Evolutionary conservation across 129 eudicot species (phyloP).

Genomic region (Pittosporum tobira): DNA sequence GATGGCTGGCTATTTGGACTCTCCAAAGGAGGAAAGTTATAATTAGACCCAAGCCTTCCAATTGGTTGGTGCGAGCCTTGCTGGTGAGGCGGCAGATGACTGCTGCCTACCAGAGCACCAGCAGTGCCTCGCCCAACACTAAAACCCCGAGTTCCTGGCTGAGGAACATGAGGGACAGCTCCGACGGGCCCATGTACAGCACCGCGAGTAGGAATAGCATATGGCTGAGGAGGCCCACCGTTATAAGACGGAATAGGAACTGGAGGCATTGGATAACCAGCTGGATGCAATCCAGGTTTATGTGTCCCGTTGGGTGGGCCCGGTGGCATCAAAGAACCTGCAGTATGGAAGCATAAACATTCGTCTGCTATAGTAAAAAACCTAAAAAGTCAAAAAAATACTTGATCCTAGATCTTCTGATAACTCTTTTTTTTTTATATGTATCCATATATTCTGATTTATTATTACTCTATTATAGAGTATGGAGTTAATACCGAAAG

Average conservation of each 20-base stretch:
- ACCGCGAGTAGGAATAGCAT: conserved; percentile 72
- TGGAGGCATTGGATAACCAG: conserved; percentile 63
- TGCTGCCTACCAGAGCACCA: conserved; percentile 51
- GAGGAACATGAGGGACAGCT: conserved; percentile 73
- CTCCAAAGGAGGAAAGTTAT: conserved; percentile 58
- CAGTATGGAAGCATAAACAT: not conserved
- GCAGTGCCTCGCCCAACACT: conserved; percentile 73
- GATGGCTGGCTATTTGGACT: conserved; percentile 62
- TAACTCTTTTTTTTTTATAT: no score
- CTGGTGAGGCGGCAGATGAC: conserved; percentile 71
- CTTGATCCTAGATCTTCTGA: no score
- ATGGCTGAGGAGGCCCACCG: conserved; percentile 77
- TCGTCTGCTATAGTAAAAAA: no score
- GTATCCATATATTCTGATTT: no score
- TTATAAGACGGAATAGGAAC: conserved; percentile 67
- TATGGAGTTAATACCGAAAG: no score
- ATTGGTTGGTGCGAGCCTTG: conserved; percentile 46
- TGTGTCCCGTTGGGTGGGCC: conserved; percentile 68
- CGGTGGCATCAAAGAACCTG: conserved; percentile 58
- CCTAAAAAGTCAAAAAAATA: no score
- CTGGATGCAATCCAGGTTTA: conserved; percentile 56
- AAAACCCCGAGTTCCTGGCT: conserved; percentile 80
- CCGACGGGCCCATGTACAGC: conserved; percentile 83
- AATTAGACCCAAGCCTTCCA: conserved; percentile 59
- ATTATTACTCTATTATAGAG: no score